Base-by-base conservation (phyloP, 1,284 basidiomycete species). In the Cutaneotrichosporon daszewskae region DNA sequence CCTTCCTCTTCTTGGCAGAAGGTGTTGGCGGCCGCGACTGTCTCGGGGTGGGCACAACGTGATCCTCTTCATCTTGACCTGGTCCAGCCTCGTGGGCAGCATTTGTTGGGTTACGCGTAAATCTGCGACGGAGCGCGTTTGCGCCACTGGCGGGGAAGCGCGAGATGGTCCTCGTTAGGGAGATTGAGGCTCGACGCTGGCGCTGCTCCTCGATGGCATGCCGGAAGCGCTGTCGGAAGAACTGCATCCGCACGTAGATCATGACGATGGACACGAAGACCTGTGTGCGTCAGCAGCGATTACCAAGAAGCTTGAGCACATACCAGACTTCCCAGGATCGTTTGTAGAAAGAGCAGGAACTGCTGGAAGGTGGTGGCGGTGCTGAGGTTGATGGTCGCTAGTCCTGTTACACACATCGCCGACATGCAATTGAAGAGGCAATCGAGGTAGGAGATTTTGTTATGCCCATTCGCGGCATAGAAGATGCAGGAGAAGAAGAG, bases 221-320 rank as follows among this genome's bases (percentile, higher is more conserved):
- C 45, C 79, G 74, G 59, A 88, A 87, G 58, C 80, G 82, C 55
- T 75, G 76, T 3, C 80, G 79, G 62, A 90, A 88, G 68, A 85
- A 88, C 56, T 80, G 61, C 55, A 62, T 59, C 39, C 71, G 55
- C 16, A 72, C 69, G 16, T 65, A 44, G 41, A 73, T 68, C 66
- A 70, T 73, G 39, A 72, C 48, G 37, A 73, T 54, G 14, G 68
- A 69, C 26, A 73, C 68, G 38, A 67, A 64, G 27, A 60, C 50
- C 58, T 60, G 44, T 8, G 16, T 12, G 9, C 4, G 40, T 43
- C 24, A 45, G 41, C 32, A 17, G 7, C 7, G 24, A 27, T 27
- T 27, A 27, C 26, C 14, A n/a, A 27, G 9, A 27, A 9, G 26
- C 26, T 27, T 14, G 26, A 27, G 26, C 26, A 27, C 9, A 27